Evolutionary conservation across 1,284 basidiomycete genomes (phyloP).

Genomic region (Thecaphora thlaspeos): DNA sequence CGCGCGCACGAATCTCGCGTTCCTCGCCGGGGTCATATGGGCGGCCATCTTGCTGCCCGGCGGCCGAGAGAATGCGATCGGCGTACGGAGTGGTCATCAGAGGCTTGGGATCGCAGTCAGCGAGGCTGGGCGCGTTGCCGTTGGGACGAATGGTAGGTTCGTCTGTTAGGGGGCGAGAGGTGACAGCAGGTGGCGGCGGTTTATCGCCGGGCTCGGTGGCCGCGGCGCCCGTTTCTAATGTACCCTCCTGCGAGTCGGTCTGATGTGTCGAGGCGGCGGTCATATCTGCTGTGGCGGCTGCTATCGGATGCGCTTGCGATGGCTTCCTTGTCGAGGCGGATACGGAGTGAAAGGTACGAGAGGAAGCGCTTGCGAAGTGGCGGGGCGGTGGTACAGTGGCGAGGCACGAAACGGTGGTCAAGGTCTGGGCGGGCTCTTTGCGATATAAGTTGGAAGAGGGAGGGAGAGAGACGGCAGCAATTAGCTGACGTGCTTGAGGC

Average conservation of each 20-base stretch:
- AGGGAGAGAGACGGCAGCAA: no score
- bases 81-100: slow-evolving; percentile 35
- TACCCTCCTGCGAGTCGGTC: slow-evolving; percentile 15
- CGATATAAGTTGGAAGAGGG: no score
- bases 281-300: no score
- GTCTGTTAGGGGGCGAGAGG: background rate
- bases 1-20: slow-evolving; percentile 42
- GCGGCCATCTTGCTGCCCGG: slow-evolving; percentile 26
- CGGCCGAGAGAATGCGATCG: slow-evolving; percentile 35
- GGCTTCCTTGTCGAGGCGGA: no score
- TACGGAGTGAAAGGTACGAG: no score
- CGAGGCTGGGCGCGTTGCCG: slow-evolving; percentile 3
- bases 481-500: no score
- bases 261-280: no score
- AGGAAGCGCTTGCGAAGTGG: no score
- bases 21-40: slow-evolving; percentile 25
- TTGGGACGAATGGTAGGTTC: slow-evolving; percentile 2
- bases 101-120: slow-evolving; percentile 34
- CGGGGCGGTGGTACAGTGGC: no score
- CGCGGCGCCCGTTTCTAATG: slow-evolving; percentile 24
- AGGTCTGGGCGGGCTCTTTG: no score
- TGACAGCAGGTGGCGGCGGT: slow-evolving; percentile 3
- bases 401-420: no score
- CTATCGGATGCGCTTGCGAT: no score
- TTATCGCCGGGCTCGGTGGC: slow-evolving; percentile 30